Base-by-base conservation (phyloP, 2,329 filamentous ascomycete genomes). In the Diaporthe citri region DNA sequence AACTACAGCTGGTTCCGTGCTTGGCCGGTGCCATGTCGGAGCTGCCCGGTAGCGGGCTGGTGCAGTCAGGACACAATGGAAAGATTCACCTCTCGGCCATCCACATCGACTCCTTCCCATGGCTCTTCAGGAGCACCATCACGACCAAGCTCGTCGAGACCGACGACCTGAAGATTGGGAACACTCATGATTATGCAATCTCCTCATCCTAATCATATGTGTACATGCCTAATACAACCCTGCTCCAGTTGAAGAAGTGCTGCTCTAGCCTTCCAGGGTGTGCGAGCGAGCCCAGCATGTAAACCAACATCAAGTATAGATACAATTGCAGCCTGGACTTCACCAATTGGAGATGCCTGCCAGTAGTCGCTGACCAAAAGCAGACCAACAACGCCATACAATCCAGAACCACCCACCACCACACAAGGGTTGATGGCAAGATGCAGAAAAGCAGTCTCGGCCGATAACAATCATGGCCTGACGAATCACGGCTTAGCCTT, bases 111-210 rank as follows among this genome's bases (percentile, higher is more conserved):
- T 48, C 31, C 60, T 25, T n/a, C 36, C 5, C 31, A 25, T 6
- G 13, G 22, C 22, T 69, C 8, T 7, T 34, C 15, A 20, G 22
- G 22, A 25, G 39, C 15, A 31, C 4, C 34, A 20, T 2, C 10
- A 25, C 12, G 13, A 52, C 34, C 62, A 51, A 2, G 20, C 13
- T 39, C 7, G 2, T 5, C 15, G 15, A 9, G 31, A 55, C 28
- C 59, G 20, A 64, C n/a, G 12, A 31, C n/a, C 3, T n/a, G 20
- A n/a, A 39, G 25, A 34, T 59, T 75, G 25, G 51, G 20, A 67
- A 46, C 34, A 60, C 41, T 60, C 22, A 15, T 73, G 39, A 64
- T 15, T 75, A 75, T 73, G 70, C 60, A 56, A 69, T 69, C 62
- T 25, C 39, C 22, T 70, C 41, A 51, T 64, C 71, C 74, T 70